These are phyloP conservation scores for Arthrobotrys megalospora DNA, from an alignment of 2,329 filamentous ascomycete genomes.

Conservation along the genomic window DNA sequence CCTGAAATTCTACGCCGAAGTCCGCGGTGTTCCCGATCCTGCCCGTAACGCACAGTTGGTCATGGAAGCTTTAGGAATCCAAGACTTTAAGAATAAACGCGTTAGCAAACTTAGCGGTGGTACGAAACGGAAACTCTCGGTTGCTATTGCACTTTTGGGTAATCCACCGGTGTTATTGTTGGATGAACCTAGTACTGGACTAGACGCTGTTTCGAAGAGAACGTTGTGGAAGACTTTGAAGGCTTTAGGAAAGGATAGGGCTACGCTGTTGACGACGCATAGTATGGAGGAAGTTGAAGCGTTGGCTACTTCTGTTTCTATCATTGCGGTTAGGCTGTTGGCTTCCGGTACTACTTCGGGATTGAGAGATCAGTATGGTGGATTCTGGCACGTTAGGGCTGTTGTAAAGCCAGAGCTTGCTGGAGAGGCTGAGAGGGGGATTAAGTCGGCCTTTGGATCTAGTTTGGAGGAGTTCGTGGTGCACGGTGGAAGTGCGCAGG, in stretches of 20 bases:
- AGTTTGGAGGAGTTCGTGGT: slow-evolving; percentile 38
- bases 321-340: slow-evolving; percentile 66
- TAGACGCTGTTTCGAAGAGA: slow-evolving; percentile 66
- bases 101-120: slow-evolving; percentile 65
- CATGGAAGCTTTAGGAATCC: slow-evolving; percentile 65
- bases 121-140: slow-evolving; percentile 65
- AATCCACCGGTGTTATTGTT: slow-evolving; percentile 66
- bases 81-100: slow-evolving; percentile 62
- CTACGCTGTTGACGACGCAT: slow-evolving; percentile 67
- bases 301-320: slow-evolving; percentile 66
- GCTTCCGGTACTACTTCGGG: slow-evolving; percentile 63
- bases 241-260: slow-evolving; percentile 64
- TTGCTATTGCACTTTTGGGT: slow-evolving; percentile 66
- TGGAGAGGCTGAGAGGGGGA: neutral
- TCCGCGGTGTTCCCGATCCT: slow-evolving; percentile 65
- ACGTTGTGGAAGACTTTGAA: slow-evolving; percentile 66
- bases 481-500: slow-evolving; percentile 42
- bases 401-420: slow-evolving; percentile 17
- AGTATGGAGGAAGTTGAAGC: slow-evolving; percentile 67
- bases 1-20: slow-evolving; percentile 65
- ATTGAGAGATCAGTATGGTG: slow-evolving; percentile 54
- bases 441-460: slow-evolving; percentile 21
- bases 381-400: slow-evolving; percentile 52
- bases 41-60: slow-evolving; percentile 65
- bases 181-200: slow-evolving; percentile 66